Evolutionary conservation across 176 grass and related monocot genomes (phyloP).

Genomic region (Poa pratensis): DNA sequence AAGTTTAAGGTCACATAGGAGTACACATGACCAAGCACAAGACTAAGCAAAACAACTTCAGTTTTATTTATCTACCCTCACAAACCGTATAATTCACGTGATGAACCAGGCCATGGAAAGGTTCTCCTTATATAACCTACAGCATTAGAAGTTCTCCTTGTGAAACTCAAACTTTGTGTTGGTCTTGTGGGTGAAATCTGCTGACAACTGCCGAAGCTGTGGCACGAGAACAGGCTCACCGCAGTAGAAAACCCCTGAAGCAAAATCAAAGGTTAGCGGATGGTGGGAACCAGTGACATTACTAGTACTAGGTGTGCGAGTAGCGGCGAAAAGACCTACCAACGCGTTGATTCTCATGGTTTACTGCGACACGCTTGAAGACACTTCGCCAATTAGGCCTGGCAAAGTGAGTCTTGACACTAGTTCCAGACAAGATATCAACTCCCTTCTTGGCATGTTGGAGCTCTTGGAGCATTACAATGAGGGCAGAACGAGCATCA

Average conservation of each 20-base stretch:
- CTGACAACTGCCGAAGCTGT: conserved; percentile 64
- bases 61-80: conserved; percentile 33
- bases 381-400: conserved; percentile 92
- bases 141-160: conserved; percentile 89
- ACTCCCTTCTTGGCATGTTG: conserved; percentile 88
- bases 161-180: conserved; percentile 93
- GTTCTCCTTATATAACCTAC: not conserved
- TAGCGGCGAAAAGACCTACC: conserved; percentile 56
- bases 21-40: no score
- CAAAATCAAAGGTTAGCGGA: conserved; percentile 33
- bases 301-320: not conserved
- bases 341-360: conserved; percentile 66
- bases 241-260: conserved; percentile 97
- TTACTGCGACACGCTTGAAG: conserved; percentile 79
- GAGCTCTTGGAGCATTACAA: conserved; percentile 91
- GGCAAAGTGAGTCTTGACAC: conserved; percentile 89
- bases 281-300: not conserved
- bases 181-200: conserved; percentile 94
- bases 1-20: no score
- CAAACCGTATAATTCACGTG: conserved; percentile 40
- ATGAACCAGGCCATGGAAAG: not conserved
- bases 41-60: not conserved
- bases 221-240: conserved; percentile 76
- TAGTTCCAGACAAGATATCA: conserved; percentile 87
- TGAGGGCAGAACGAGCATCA: conserved; percentile 89